Base-by-base conservation (phyloP, 116 monocot species). In the Papilionanthe hybrid region DNA sequence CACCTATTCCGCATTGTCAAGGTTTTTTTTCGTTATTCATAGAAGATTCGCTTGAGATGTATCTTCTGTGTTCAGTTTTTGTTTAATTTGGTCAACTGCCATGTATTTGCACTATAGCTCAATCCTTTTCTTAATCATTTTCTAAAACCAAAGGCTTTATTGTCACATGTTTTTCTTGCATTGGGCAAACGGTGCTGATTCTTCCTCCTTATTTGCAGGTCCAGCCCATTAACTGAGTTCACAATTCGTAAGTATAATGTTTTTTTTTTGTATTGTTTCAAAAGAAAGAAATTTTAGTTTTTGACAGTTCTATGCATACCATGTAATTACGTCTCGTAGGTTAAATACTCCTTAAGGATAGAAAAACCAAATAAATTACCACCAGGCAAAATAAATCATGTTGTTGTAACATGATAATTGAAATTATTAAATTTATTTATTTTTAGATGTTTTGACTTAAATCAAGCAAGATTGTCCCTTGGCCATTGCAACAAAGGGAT, bases 231-330 rank as follows among this genome's bases (percentile, higher is more conserved):
- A 28, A 41, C 71, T 15, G 71, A 71, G 29, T 71, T 71, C 71
- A 71, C 71, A 71, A 71, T 71, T 71, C 71, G 71, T 71, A 71
- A 71, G 71, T 71, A 32, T 18, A 71, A 41, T 5, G 11, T 7
- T 53, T 28, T 32, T 71, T 37, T 5, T 37, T 41, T 29, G 18
- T 53, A 3, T 53, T 71, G 71, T 28, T 41, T 18, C 71, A 71
- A 17, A 5, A 71, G 41, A 18, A 41, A 15, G 17, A 71, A 5
- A 71, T 71, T 13, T 71, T 32, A 41, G 32, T 32, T 71, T 17
- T 32, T 17, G 22, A 67, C 30, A 30, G 7, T 67, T 5, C 9
- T 10, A 28, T 67, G 67, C 27, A 67, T 18, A 41, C 29, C 3
- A 18, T 37, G 41, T 41, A 41, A 71, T 28, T 17, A 32, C 19